Percentiles rank a stretch among this genome's conserved stretches.
These are phyloP conservation scores for Gossypium australe DNA, from an alignment of 345 rosid species.

Conservation along the genomic window DNA sequence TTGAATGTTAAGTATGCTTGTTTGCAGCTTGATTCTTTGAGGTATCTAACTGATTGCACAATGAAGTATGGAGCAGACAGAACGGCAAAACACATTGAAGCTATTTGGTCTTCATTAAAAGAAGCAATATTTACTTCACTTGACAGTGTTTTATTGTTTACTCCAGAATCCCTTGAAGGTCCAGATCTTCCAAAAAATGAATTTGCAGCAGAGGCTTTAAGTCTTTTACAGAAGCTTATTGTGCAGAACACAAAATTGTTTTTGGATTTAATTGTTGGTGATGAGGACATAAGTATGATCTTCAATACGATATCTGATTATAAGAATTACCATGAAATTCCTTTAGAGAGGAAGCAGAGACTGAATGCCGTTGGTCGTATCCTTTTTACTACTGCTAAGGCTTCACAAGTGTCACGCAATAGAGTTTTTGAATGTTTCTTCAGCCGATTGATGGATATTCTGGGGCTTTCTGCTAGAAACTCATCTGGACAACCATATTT, in stretches of 20 bases:
- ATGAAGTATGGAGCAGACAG: conserved; percentile 60
- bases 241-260: conserved; percentile 44
- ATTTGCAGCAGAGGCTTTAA: conserved; percentile 55
- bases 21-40: conserved; percentile 87
- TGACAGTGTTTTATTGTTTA: conserved; percentile 32
- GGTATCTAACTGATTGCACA: conserved; percentile 56
- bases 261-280: conserved; percentile 47
- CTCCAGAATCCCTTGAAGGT: conserved; percentile 42
- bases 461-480: conserved; percentile 41
- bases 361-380: conserved; percentile 52
- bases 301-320: conserved; percentile 45
- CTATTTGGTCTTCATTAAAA: conserved; percentile 70
- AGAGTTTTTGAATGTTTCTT: conserved; percentile 49
- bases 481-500: conserved; percentile 26
- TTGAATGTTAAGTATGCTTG: not conserved
- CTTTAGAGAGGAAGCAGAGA: conserved; percentile 50
- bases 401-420: conserved; percentile 60
- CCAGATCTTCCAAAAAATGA: conserved; percentile 36
- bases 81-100: conserved; percentile 53
- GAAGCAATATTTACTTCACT: conserved; percentile 50
- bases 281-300: conserved; percentile 47
- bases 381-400: conserved; percentile 61
- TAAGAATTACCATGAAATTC: conserved; percentile 37
- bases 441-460: conserved; percentile 44
- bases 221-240: conserved; percentile 50